Conservation (phyloP, 2,329 filamentous ascomycete genomes). For the Leptosphaerulina australis region DNA sequence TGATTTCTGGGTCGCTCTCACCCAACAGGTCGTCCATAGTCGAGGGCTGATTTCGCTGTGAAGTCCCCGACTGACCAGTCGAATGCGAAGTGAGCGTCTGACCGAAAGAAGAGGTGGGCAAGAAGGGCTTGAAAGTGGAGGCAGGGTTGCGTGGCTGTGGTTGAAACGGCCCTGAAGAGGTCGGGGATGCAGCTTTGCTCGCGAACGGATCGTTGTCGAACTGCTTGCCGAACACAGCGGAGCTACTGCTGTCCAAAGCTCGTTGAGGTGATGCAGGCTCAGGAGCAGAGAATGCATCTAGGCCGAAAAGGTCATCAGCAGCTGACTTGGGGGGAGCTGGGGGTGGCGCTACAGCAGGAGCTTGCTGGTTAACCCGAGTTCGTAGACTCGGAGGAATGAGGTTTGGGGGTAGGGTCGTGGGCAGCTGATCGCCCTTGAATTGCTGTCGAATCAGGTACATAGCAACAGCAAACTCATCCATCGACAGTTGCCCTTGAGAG, state of each 20-base stretch:
- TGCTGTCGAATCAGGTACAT: slow-evolving; percentile 97
- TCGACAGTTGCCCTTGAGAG: slow-evolving; percentile 81
- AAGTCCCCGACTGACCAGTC: slow-evolving; percentile 67
- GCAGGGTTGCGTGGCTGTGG: slow-evolving; percentile 51
- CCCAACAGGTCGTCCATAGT: slow-evolving; percentile 79
- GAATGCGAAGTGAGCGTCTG: slow-evolving; percentile 77
- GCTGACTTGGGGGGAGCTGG: slow-evolving; percentile 70
- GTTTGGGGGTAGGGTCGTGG: slow-evolving; percentile 76
- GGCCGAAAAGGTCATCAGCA: slow-evolving; percentile 89
- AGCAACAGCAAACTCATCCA: slow-evolving; percentile 93
- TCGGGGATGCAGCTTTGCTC: slow-evolving; percentile 57
- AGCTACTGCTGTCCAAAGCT: slow-evolving; percentile 77
- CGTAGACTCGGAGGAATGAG: slow-evolving; percentile 88
- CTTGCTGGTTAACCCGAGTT: slow-evolving; percentile 54
- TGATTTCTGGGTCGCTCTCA: slow-evolving; percentile 85
- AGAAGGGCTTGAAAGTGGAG: slow-evolving; percentile 82
- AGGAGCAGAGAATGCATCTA: slow-evolving; percentile 71
- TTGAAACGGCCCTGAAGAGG: slow-evolving; percentile 60
- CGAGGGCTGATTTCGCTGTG: slow-evolving; percentile 51
- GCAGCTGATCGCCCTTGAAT: slow-evolving; percentile 71
- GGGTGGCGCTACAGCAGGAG: slow-evolving; percentile 47
- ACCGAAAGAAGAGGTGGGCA: slow-evolving; percentile 91
- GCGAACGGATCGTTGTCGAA: slow-evolving; percentile 68
- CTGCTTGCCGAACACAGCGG: slow-evolving; percentile 53
- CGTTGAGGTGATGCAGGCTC: slow-evolving; percentile 61